These are phyloP conservation scores for Metschnikowia amazonensis DNA, from an alignment of 805 yeast genomes.

Conservation along the genomic window DNA sequence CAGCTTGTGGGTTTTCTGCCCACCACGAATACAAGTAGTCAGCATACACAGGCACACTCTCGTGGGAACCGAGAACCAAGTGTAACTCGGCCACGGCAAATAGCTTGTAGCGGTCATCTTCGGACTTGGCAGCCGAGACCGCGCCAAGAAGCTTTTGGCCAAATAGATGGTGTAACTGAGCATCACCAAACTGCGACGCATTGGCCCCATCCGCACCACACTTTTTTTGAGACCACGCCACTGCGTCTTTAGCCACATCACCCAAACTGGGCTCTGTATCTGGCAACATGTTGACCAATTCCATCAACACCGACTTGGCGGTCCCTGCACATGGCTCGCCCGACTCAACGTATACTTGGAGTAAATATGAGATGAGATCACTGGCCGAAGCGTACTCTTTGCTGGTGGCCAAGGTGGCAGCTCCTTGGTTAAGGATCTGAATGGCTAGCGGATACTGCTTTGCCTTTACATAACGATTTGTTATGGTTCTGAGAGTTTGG, in stretches of 20 bases:
- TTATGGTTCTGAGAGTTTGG: constrained; percentile 87
- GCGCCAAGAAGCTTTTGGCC: constrained; percentile 59
- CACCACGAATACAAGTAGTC: constrained; percentile 47
- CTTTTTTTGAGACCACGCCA: constrained; percentile 58
- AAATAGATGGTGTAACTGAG: constrained; percentile 66
- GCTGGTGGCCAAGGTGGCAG: constrained; percentile 62
- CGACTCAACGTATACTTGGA: constrained; percentile 63
- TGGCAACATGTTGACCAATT: constrained; percentile 43
- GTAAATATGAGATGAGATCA: constrained; percentile 67
- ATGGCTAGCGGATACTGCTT: constrained; percentile 68
- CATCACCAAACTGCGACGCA: constrained; percentile 62
- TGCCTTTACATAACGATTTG: constrained; percentile 73
- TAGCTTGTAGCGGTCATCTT: constrained; percentile 34
- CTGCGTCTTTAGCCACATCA: constrained; percentile 62
- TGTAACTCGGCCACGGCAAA: constrained; percentile 71
- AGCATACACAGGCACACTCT: constrained; percentile 38
- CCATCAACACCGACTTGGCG: constrained; percentile 46
- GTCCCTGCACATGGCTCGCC: constrained; percentile 30
- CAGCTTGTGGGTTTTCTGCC: constrained; percentile 18
- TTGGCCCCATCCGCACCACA: constrained; percentile 4
- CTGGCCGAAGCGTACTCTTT: constrained; percentile 77
- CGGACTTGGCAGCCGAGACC: constrained; percentile 18
- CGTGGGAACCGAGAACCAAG: constrained; percentile 61
- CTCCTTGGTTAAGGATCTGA: constrained; percentile 68
- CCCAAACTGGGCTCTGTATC: constrained; percentile 47